Evolutionary conservation across 176 grass and related monocot species (phyloP), one percentile per base, ranked within the genome.

Genomic region (Rhynchospora pubera): DNA sequence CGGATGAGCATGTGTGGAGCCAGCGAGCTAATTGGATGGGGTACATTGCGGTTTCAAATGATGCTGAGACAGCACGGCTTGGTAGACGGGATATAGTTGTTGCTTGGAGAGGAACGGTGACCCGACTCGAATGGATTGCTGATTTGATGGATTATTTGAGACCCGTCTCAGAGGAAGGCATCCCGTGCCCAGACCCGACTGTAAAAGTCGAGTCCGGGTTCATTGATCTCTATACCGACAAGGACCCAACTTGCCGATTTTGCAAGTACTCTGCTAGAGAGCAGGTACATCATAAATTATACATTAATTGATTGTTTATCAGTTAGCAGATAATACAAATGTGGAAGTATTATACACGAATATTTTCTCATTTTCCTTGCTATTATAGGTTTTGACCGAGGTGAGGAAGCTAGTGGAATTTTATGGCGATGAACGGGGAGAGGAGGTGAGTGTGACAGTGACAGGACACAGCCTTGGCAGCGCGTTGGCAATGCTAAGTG

Each of bases 1-100:
- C 63, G 2, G 86, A 81, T 3, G 81, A 79, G 46, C 81, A 77
- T 72, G 84, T 85, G 45, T 97, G 94, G 94, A 97, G 90, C 83
- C 86, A 94, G 85, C 79, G 89, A 55, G 94, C 94, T 5, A 94
- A 89, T 86, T 97, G 94, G 94, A 97, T 97, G 48, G 94, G 94
- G 32, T 97, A 97, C 90, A 85, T 97, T 52, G 90, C 92, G 5
- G 88, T 97, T 44, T 94, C 94, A 3, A 88, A 81, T 23, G 94
- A 97, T 77, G 92, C 63, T 47, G 64, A 85, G 80, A 86, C 78
- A 0, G 83, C 90, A 5, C 88, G 85, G 7, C 88, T 97, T 6
- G 94, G 92, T 9, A 90, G 94, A 13, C 83, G 94, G 70, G 94
- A 97, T 79, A n/a, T 97, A 74, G 88, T 91, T 75, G 71, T 97